Percentiles rank a stretch among this genome's conserved stretches.
phyloP scores from a whole-genome alignment of 306 rosid species.

The Vigna radiata region DNA sequence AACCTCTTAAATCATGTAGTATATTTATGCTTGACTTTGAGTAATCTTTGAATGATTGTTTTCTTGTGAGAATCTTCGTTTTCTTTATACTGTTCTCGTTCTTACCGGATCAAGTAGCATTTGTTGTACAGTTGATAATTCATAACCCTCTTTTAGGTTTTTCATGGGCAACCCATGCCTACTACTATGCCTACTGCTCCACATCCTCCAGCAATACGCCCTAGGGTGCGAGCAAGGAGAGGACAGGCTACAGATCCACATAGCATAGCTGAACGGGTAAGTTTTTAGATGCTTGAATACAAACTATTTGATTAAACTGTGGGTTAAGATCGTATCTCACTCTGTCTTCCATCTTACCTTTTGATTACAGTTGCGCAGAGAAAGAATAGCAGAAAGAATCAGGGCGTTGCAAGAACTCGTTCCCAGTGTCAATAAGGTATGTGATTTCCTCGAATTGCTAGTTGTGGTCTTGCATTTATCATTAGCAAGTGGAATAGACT shows the following conservation, averaged over 20 bases:
- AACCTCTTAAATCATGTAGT: slow-evolving; percentile 29
- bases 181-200: slow-evolving; percentile 69
- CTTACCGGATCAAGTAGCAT: slow-evolving; percentile 5
- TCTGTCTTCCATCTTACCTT: slow-evolving; percentile 25
- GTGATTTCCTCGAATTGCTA: slow-evolving; percentile 37
- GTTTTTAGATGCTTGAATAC: slow-evolving; percentile 38
- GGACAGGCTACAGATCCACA: slow-evolving; percentile 99
- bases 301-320: slow-evolving; percentile 13
- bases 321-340: slow-evolving; percentile 5
- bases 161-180: slow-evolving; percentile 83
- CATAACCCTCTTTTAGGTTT: slow-evolving; percentile 62
- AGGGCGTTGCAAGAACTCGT: slow-evolving; percentile 96
- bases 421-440: slow-evolving; percentile 94
- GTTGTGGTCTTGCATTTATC: slow-evolving; percentile 28
- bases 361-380: slow-evolving; percentile 85
- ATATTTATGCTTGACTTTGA: slow-evolving; percentile 12
- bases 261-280: slow-evolving; percentile 98
- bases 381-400: slow-evolving; percentile 98
- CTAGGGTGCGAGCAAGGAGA: slow-evolving; percentile 94
- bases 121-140: slow-evolving; percentile 19
- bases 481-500: slow-evolving; percentile 13
- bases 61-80: not conserved
- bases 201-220: slow-evolving; percentile 95
- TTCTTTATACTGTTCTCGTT: not conserved
- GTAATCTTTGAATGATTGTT: slow-evolving; percentile 27